Conservation (phyloP, 805 yeast genomes). For the Wickerhamia fluorescens region DNA sequence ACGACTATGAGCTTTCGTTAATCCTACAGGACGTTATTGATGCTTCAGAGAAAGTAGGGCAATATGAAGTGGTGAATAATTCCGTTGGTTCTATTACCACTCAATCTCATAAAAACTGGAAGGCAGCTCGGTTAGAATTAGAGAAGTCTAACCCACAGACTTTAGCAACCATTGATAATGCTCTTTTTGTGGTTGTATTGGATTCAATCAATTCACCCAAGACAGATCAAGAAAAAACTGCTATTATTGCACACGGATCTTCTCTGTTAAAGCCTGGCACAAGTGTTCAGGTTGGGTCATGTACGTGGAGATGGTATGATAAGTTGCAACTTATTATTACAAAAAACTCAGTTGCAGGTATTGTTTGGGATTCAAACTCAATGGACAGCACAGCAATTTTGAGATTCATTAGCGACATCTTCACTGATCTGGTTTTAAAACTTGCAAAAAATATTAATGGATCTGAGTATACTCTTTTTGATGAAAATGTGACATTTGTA, state of each 20-base stretch:
- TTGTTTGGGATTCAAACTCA: slow-evolving; percentile 51
- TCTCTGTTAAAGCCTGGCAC: slow-evolving; percentile 33
- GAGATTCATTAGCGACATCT: slow-evolving; percentile 50
- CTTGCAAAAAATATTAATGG: slow-evolving; percentile 55
- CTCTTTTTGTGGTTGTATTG: slow-evolving; percentile 45
- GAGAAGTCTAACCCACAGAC: slow-evolving; percentile 28
- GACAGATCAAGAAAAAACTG: slow-evolving; percentile 42
- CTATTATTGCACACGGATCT: slow-evolving; percentile 47
- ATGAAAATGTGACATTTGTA: slow-evolving; percentile 25
- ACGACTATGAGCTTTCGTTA: slow-evolving; percentile 43
- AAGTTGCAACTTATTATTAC: slow-evolving; percentile 49
- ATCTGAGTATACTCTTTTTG: slow-evolving; percentile 47
- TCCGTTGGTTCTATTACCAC: slow-evolving; percentile 52
- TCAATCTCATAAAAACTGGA: slow-evolving; percentile 46
- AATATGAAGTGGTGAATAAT: slow-evolving; percentile 33
- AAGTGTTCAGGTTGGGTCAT: slow-evolving; percentile 48
- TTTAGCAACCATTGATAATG: slow-evolving; percentile 38
- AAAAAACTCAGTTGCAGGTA: slow-evolving; percentile 50
- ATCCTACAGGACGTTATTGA: slow-evolving; percentile 38
- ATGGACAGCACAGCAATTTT: slow-evolving; percentile 55
- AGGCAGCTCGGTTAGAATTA: slow-evolving; percentile 36
- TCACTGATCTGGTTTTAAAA: slow-evolving; percentile 50
- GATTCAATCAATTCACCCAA: slow-evolving; percentile 40
- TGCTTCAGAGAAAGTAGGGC: slow-evolving; percentile 26
- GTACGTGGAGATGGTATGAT: slow-evolving; percentile 56